Evolutionary conservation across 2,329 filamentous ascomycete species (phyloP), one percentile per base, ranked within the genome.

Genomic region (Fusarium poae): DNA sequence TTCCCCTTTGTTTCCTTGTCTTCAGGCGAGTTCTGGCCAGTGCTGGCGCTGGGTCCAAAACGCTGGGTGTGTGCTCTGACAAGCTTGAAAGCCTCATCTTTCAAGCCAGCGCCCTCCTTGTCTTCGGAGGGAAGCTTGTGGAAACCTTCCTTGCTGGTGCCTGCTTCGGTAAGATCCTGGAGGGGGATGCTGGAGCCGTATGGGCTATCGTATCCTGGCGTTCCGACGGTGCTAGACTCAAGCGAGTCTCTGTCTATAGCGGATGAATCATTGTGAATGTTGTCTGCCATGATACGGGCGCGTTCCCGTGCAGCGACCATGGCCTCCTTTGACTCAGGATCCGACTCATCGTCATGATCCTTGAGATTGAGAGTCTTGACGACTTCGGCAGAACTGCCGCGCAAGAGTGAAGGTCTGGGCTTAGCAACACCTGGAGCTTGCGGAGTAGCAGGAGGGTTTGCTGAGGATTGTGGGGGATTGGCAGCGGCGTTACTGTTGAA

Each of bases 401-500:
- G 81, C 43, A 84, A 66, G 15, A 84, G 77, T 4, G 82, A 84
- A 4, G 82, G 81, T 30, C 80, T 74, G 0, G 79, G 78, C 49
- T 74, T 78, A 2, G 76, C 53, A 30, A 75, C 43, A 13, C 29
- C 43, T 48, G 56, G 48, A 23, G 50, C 46, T 37, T 58, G 49
- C 21, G 66, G 4, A 61, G 58, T 52, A 16, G 57, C 55, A 54
- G 62, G 58, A 7, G 58, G 54, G 39, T 53, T 54, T 30, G 65
- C 56, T n/a, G 72, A 62, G 44, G 55, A 48, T 25, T 62, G 54
- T 13, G 67, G 74, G 48, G 71, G 77, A 61, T 64, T 77, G 40
- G 70, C 75, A 20, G 71, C 80, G 29, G 82, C 80, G 58, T 77
- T 80, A 74, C 82, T 84, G 71, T 84, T 84, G 68, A 84, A 84